phyloP scores from a whole-genome alignment of 2,329 filamentous ascomycete genomes.

The Hysterium pulicare region DNA sequence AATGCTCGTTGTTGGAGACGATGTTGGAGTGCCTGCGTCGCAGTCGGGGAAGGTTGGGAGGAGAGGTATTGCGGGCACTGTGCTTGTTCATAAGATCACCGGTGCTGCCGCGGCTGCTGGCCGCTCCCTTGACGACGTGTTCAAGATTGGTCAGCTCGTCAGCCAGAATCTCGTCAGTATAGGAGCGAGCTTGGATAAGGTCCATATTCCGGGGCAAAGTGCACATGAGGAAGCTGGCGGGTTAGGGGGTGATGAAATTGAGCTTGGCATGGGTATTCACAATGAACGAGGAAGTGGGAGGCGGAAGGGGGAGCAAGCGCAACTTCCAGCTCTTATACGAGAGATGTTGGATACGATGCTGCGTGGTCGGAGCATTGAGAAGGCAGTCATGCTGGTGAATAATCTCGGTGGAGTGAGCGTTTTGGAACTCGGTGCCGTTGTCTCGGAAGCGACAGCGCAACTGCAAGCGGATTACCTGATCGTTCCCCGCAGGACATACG shows the following conservation, averaged over 20 bases:
- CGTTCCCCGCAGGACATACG: slow-evolving; percentile 55
- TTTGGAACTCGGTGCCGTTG: slow-evolving; percentile 66
- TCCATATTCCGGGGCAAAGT: slow-evolving; percentile 76
- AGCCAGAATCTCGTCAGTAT: slow-evolving; percentile 77
- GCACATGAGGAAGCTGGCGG: slow-evolving; percentile 55
- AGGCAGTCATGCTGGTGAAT: slow-evolving; percentile 67
- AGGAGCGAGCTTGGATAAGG: slow-evolving; percentile 78
- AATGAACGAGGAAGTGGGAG: slow-evolving; percentile 49
- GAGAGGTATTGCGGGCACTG: slow-evolving; percentile 81
- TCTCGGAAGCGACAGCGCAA: slow-evolving; percentile 58
- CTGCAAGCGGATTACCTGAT: slow-evolving; percentile 54
- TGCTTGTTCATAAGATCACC: slow-evolving; percentile 78
- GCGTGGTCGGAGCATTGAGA: slow-evolving; percentile 61
- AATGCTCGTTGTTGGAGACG: slow-evolving; percentile 84
- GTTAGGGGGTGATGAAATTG: slow-evolving; percentile 48
- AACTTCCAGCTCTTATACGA: slow-evolving; percentile 35
- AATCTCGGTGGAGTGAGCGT: slow-evolving; percentile 68
- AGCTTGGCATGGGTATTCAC: slow-evolving; percentile 68
- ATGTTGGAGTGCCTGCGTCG: slow-evolving; percentile 75
- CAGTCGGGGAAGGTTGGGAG: slow-evolving; percentile 81
- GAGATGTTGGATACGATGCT: slow-evolving; percentile 61
- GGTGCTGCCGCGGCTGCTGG: slow-evolving; percentile 76
- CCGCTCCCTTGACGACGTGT: slow-evolving; percentile 61
- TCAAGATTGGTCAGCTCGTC: slow-evolving; percentile 63
- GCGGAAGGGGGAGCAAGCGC: background rate